Percentiles rank a stretch among this genome's conserved stretches.
phyloP scores from a whole-genome alignment of 345 rosid genomes.

The Orychophragmus violaceus region DNA sequence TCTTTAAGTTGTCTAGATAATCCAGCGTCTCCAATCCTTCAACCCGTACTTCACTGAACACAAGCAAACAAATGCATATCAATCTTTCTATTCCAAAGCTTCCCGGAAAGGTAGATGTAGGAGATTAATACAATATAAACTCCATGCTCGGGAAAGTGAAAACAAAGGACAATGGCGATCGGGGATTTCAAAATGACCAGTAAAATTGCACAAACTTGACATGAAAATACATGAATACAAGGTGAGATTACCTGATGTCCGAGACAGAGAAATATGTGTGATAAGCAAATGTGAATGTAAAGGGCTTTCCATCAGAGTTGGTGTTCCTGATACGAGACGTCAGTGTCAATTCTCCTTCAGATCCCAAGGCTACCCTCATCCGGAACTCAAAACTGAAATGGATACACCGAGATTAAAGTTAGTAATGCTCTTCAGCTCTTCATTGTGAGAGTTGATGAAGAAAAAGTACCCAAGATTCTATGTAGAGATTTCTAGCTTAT shows the following conservation, averaged over 20 bases:
- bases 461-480: not conserved
- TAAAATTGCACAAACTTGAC: not conserved
- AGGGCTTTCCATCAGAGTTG: constrained; percentile 75
- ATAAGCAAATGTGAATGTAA: constrained; percentile 90
- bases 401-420: not conserved
- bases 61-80: constrained; percentile 12
- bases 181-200: not conserved
- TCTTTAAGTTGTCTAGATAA: constrained; percentile 86
- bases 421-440: constrained; percentile 6
- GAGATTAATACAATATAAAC: not conserved
- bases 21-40: constrained; percentile 92
- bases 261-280: constrained; percentile 93
- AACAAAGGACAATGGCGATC: not conserved
- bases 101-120: not conserved
- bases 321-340: constrained; percentile 86
- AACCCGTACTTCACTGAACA: constrained; percentile 85
- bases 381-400: constrained; percentile 74
- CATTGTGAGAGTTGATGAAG: not conserved
- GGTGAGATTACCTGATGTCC: constrained; percentile 67
- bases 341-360: constrained; percentile 74
- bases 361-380: constrained; percentile 73
- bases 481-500: not conserved
- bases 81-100: not conserved
- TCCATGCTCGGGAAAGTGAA: not conserved
- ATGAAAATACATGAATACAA: constrained; percentile 6